Base-by-base conservation (phyloP, 2,329 filamentous ascomycete genomes). In the Ophiostoma montium region DNA sequence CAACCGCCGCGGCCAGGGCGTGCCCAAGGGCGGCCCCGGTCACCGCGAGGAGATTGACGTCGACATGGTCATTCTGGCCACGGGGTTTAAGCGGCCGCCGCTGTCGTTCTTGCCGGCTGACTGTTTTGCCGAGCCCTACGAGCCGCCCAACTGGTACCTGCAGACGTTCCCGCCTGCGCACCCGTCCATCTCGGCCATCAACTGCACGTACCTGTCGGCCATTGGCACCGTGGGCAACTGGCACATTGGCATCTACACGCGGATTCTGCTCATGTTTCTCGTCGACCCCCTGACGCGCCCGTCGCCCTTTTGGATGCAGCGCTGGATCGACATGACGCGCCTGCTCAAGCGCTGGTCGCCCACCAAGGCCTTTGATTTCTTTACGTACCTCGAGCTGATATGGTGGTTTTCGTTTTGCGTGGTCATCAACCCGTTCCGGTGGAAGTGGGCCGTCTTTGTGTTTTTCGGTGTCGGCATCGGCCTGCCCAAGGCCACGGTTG, bases 371-470 rank as follows among this genome's bases (percentile, higher is more conserved):
- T 90, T 94, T 58, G 86, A 94, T 61, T 94, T 94, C 67, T 92
- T 94, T 61, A 94, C 87, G 0, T 94, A 94, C 58, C 72, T 84
- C 0, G 87, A 94, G 63, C 67, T 94, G 46, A 60, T 92, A 5
- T 94, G 85, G 70, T 94, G 86, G 87, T 92, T 90, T 56, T 62
- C 78, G 6, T 94, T 92, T 59, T 82, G 82, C 50, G 78, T 90
- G 38, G 67, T 74, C 5, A 74, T 92, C 57, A 94, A 94, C 60
- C 87, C 87, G 0, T 94, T 94, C 63, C 70, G 86, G 9, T 94
- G 86, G 86, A 94, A 94, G 68, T 94, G 86, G 87, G 84, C 82
- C 0, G 61, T 80, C 0, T 94, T 94, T 60, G 85, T 94, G 15
- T 80, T 94, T 57, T 83, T 83, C 52, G 86, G 87, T 0, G 61